Evolutionary conservation across 441 rosid genomes (phyloP).

Genomic region (Raphanus hybrid): DNA sequence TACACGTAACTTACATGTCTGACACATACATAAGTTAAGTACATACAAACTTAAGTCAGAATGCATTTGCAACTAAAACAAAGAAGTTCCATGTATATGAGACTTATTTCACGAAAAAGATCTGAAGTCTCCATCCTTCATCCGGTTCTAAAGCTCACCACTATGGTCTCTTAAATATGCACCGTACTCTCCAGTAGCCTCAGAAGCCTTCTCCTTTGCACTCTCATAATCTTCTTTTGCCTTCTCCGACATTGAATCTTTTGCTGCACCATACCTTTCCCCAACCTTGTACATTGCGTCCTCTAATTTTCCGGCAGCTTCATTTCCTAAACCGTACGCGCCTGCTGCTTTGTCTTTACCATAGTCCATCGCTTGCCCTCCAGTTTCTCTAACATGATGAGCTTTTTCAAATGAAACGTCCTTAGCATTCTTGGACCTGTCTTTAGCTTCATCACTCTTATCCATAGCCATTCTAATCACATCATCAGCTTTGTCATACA

Average conservation of each 20-base stretch:
- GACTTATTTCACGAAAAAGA: constrained; percentile 3
- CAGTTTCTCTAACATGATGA: constrained; percentile 23
- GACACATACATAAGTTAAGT: constrained; percentile 14
- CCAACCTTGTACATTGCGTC: constrained; percentile 43
- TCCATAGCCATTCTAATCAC: constrained; percentile 33
- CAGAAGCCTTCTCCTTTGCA: constrained; percentile 63
- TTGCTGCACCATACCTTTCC: constrained; percentile 49
- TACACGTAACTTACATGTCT: neutral
- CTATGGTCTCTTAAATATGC: constrained; percentile 41
- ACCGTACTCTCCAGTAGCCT: constrained; percentile 55
- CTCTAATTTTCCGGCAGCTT: constrained; percentile 38
- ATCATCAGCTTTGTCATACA: constrained; percentile 35
- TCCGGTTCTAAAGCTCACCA: constrained; percentile 44
- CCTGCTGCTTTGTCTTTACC: constrained; percentile 31
- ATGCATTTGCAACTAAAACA: constrained; percentile 15
- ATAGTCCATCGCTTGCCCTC: constrained; percentile 36
- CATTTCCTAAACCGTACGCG: constrained; percentile 23
- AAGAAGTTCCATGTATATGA: constrained; percentile 20
- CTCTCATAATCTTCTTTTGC: constrained; percentile 52
- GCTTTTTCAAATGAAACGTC: constrained; percentile 24
- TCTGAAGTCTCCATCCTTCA: constrained; percentile 14
- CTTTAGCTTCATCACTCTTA: constrained; percentile 30
- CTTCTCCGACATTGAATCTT: constrained; percentile 44
- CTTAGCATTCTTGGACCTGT: constrained; percentile 23
- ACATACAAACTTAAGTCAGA: neutral